Conservation (phyloP, 345 rosid genomes). For the Cochlearia excelsa region DNA sequence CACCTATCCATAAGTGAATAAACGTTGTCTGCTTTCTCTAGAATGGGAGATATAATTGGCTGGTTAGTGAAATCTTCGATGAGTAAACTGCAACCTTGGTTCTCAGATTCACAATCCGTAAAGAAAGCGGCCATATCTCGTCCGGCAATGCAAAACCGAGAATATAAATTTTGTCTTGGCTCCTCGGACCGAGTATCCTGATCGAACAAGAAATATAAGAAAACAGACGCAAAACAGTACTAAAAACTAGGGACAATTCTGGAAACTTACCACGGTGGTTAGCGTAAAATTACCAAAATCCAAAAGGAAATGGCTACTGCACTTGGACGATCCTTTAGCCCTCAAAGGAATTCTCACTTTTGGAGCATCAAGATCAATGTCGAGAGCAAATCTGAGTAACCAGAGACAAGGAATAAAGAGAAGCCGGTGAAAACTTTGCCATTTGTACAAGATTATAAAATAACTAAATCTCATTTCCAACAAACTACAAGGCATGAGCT, state of each 20-base stretch:
- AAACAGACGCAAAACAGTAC: slow-evolving; percentile 26
- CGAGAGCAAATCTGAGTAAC: slow-evolving; percentile 82
- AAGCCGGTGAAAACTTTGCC: slow-evolving; percentile 11
- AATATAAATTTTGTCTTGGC: slow-evolving; percentile 77
- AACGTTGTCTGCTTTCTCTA: slow-evolving; percentile 44
- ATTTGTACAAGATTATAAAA: slow-evolving; percentile 6
- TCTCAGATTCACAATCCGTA: slow-evolving; percentile 59
- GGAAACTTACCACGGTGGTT: slow-evolving; percentile 66
- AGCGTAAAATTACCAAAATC: slow-evolving; percentile 96
- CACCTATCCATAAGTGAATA: slow-evolving; percentile 90
- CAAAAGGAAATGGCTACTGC: slow-evolving; percentile 79
- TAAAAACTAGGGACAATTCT: slow-evolving; percentile 26
- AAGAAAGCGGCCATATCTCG: slow-evolving; percentile 96
- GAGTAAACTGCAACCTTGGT: slow-evolving; percentile 42
- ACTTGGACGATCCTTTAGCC: slow-evolving; percentile 54
- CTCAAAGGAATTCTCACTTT: slow-evolving; percentile 88
- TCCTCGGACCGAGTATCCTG: slow-evolving; percentile 78
- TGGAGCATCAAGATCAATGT: slow-evolving; percentile 98
- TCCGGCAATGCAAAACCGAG: slow-evolving; percentile 87
- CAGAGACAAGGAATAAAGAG: slow-evolving; percentile 28
- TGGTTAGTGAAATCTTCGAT: slow-evolving; percentile 44
- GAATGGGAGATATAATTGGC: slow-evolving; percentile 40
- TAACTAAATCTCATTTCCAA: slow-evolving; percentile 17
- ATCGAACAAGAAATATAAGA: slow-evolving; percentile 26
- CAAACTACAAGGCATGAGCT: slow-evolving; percentile 8